Conservation (phyloP, 352 stramenopile species). For the Phytophthora sansomeana region DNA sequence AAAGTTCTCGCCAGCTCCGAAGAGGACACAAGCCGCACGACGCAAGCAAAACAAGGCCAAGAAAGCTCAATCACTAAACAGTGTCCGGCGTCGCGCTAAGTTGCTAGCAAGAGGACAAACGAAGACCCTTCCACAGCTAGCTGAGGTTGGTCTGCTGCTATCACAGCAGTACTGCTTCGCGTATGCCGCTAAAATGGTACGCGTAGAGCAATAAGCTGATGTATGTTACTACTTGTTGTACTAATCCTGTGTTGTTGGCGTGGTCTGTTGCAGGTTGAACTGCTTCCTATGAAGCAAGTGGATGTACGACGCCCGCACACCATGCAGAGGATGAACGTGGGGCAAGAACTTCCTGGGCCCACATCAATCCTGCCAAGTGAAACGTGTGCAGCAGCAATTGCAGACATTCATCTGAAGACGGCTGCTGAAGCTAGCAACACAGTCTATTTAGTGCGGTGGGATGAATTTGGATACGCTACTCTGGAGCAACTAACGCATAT, state of each 20-base stretch:
- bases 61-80: background rate
- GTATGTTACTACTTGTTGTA: background rate
- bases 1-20: background rate
- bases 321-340: slow-evolving; percentile 10
- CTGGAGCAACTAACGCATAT: slow-evolving; percentile 3
- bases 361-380: background rate
- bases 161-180: background rate
- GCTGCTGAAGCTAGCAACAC: background rate
- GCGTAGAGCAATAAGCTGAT: no score
- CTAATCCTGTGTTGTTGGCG: background rate
- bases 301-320: background rate
- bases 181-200: background rate
- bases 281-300: background rate
- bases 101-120: background rate
- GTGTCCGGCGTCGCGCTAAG: background rate
- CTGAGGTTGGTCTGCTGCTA: background rate
- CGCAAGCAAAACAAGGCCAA: background rate
- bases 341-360: background rate
- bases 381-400: slow-evolving; percentile 1
- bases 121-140: background rate
- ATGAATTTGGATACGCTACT: background rate
- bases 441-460: slow-evolving; percentile 1
- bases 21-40: background rate
- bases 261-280: background rate
- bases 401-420: slow-evolving; percentile 2